These are phyloP conservation scores for Purshia tridentata DNA, from an alignment of 306 rosid species.

Conservation along the genomic window DNA sequence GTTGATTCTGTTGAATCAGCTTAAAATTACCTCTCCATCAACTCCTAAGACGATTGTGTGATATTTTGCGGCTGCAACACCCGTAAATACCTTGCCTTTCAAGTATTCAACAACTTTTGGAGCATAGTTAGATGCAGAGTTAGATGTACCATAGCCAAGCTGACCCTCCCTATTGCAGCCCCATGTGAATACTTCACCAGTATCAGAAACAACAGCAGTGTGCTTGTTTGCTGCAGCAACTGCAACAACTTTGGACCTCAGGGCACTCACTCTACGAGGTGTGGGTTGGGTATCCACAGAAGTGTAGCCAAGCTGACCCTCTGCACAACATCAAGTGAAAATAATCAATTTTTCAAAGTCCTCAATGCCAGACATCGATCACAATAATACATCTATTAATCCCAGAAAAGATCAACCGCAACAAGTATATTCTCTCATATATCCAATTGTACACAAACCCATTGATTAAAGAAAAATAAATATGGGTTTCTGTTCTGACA, in stretches of 20 bases:
- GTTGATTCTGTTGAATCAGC: background rate
- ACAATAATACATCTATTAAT: background rate
- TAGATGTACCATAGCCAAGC: constrained; percentile 97
- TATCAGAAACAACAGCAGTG: constrained; percentile 86
- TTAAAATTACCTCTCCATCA: constrained; percentile 86
- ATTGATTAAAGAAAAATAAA: background rate
- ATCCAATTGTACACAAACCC: background rate
- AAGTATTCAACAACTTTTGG: constrained; percentile 88
- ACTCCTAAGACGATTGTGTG: constrained; percentile 87
- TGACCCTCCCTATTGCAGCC: constrained; percentile 96
- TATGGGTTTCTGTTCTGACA: background rate
- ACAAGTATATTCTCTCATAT: background rate
- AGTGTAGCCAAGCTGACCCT: constrained; percentile 98
- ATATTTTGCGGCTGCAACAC: constrained; percentile 82
- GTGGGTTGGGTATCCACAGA: constrained; percentile 95
- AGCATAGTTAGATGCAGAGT: constrained; percentile 91
- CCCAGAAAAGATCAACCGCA: background rate
- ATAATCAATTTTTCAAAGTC: constrained; percentile 15
- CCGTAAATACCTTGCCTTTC: constrained; percentile 74
- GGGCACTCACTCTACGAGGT: constrained; percentile 85
- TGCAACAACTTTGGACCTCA: constrained; percentile 68
- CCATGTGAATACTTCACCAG: constrained; percentile 93
- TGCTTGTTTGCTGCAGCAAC: constrained; percentile 99
- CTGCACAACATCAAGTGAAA: constrained; percentile 43
- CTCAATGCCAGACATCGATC: constrained; percentile 17